Base-by-base conservation (phyloP, 2,329 filamentous ascomycete species). In the Fusarium annulatum region DNA sequence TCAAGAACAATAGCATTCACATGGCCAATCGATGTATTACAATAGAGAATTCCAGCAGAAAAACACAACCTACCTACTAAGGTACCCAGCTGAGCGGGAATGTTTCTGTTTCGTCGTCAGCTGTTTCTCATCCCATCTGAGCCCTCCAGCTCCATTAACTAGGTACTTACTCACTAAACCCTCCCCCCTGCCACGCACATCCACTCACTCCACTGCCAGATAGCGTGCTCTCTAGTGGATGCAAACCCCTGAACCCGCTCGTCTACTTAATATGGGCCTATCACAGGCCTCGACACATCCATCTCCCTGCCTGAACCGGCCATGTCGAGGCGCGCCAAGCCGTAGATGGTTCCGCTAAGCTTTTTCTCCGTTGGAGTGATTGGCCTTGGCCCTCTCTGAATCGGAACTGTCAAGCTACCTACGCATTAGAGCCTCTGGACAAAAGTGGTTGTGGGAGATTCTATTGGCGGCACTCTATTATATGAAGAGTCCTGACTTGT, bases 301-400 rank as follows among this genome's bases (percentile, higher is more conserved):
- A 12, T 70, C 66, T 70, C 67, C 66, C 66, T 69, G 53, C 67
- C 66, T 70, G 66, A 70, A 65, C 45, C 58, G 61, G 68, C 61
- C 69, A 60, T 36, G 16, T 34, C 18, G 43, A 72, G 58, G 67
- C 46, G 68, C 69, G 68, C 69, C 65, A 69, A 61, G 64, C 52
- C 36, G 30, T 30, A 43, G 18, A 46, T 30, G 42, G 53, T 36
- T 55, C 30, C 67, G 67, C 68, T 71, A 71, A 71, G 61, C 67
- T 68, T 72, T 64, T 46, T 34, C 46, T 69, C 46, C 23, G 23
- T 6, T 23, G 16, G 18, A 46, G 28, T 60, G 64, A 74, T 74
- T 74, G 72, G 68, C 18, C 52, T 38, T 41, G 41, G 34, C 57
- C 39, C 33, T 52, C 45, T 58, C 46, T 59, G 42, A 45, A 26